Evolutionary conservation across 2,329 filamentous ascomycete genomes (phyloP).

Genomic region (Didymella exigua): DNA sequence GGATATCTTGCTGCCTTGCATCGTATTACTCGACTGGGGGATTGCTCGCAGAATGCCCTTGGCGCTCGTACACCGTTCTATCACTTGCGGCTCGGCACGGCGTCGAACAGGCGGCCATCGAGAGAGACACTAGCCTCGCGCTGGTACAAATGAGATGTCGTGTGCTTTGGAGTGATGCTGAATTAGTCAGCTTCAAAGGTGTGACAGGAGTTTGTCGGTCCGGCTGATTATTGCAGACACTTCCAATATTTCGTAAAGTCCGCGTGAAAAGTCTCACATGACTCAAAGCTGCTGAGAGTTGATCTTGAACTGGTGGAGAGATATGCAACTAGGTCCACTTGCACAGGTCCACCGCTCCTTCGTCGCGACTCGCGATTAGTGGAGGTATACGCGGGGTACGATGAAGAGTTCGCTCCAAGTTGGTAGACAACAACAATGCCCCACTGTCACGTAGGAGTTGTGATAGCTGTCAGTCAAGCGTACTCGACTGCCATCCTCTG

Average conservation of each 20-base stretch:
- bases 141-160: slow-evolving; percentile 4
- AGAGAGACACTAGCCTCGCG: not conserved
- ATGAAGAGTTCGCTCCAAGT: slow-evolving; percentile 2
- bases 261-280: not conserved
- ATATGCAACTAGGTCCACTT: slow-evolving; percentile 1
- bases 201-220: not conserved
- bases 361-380: not conserved
- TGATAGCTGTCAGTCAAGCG: slow-evolving; percentile 19
- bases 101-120: slow-evolving; percentile 1
- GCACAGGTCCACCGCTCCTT: slow-evolving; percentile 6
- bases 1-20: slow-evolving; percentile 11
- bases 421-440: slow-evolving; percentile 1
- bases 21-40: not conserved
- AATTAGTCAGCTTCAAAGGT: not conserved
- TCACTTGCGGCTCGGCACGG: not conserved
- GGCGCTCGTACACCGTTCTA: not conserved
- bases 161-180: not conserved
- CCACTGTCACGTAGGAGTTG: slow-evolving; percentile 10
- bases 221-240: not conserved
- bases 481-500: not conserved
- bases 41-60: not conserved
- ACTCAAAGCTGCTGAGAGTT: not conserved
- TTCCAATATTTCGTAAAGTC: not conserved
- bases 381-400: slow-evolving; percentile 13
- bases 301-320: slow-evolving; percentile 6